phyloP scores from a whole-genome alignment of 495 filamentous ascomycete genomes.

The Neurospora sp. region DNA sequence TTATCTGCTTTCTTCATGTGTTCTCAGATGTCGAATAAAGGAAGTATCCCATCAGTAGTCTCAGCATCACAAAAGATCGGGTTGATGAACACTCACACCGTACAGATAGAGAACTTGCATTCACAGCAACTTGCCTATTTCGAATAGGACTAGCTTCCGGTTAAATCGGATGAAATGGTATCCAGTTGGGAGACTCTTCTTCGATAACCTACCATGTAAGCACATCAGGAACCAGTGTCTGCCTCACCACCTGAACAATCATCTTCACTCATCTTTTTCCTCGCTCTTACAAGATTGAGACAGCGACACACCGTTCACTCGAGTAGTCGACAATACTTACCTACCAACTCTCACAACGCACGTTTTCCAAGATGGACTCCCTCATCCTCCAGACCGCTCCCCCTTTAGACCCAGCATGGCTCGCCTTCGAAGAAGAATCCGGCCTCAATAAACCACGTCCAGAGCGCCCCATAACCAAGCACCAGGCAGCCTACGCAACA shows the following conservation, averaged over 20 bases:
- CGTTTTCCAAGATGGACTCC: background rate
- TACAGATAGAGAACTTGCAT: background rate
- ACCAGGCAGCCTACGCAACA: slow-evolving; percentile 6
- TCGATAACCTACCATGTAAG: background rate
- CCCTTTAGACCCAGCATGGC: slow-evolving; percentile 7
- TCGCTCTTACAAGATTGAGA: background rate
- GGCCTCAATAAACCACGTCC: background rate
- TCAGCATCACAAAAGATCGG: background rate
- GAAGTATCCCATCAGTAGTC: background rate
- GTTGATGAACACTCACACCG: background rate
- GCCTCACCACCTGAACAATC: background rate
- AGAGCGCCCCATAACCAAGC: background rate
- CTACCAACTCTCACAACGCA: background rate
- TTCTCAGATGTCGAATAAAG: background rate
- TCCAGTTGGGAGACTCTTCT: background rate
- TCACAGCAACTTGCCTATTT: background rate
- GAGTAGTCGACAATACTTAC: background rate
- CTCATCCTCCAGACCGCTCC: slow-evolving; percentile 6
- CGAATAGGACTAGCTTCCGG: background rate
- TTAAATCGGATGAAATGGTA: background rate
- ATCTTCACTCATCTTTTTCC: background rate
- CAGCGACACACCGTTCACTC: background rate
- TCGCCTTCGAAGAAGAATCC: background rate
- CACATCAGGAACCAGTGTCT: background rate
- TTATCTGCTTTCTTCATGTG: too few species aligned